Conservation (phyloP, 2,329 filamentous ascomycete genomes). For the Pseudogymnoascus sp. region DNA sequence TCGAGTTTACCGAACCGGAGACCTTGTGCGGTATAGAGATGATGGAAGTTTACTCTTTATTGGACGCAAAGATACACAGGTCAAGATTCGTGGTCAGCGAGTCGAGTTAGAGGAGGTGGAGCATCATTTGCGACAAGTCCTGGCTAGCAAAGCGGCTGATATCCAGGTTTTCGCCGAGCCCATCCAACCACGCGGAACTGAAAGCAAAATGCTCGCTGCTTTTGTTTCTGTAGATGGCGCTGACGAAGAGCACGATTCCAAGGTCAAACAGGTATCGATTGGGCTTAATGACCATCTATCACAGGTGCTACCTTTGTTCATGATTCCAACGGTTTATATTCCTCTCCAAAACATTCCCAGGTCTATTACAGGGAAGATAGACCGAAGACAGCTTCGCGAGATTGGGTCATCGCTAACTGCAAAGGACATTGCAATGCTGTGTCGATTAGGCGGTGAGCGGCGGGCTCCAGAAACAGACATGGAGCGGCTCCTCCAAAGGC, state of each 20-base stretch:
- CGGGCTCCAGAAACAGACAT: background rate
- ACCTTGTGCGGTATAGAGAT: conserved; percentile 40
- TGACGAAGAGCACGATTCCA: background rate
- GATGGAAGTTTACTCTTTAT: conserved; percentile 54
- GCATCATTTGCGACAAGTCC: background rate
- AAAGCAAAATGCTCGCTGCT: background rate
- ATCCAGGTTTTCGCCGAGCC: background rate
- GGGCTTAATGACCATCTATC: background rate
- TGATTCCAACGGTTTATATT: conserved; percentile 31
- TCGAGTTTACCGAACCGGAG: conserved; percentile 27
- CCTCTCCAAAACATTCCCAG: conserved; percentile 25
- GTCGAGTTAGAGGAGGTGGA: conserved; percentile 56
- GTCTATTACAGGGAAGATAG: conserved; percentile 26
- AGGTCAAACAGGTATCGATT: background rate
- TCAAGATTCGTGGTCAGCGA: conserved; percentile 57
- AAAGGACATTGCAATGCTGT: background rate
- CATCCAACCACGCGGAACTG: background rate
- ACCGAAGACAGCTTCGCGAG: conserved; percentile 25
- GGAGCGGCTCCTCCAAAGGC: conserved; percentile 21
- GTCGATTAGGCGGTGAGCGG: background rate
- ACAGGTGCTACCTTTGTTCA: conserved; percentile 22
- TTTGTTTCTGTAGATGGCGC: background rate
- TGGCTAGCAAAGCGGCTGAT: background rate
- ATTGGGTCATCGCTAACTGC: background rate
- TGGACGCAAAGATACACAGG: conserved; percentile 56